Percentiles rank a stretch among this genome's conserved stretches.
Conservation (phyloP, 495 filamentous ascomycete species). For the Chaetomium cochliodes region DNA sequence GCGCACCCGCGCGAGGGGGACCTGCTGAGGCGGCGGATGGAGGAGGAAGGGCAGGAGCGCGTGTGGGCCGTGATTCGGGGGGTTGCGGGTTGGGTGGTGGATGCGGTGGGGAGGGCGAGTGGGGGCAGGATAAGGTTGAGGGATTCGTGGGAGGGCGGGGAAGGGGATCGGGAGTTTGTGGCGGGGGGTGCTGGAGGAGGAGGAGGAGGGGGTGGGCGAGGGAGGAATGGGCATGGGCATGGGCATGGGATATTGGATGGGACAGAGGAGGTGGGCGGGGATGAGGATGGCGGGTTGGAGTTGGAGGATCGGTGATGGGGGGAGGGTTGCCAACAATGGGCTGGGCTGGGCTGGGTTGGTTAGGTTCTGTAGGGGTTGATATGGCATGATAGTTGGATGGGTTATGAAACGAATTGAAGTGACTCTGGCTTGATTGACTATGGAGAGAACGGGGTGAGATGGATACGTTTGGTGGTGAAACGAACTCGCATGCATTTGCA, state of each 20-base stretch:
- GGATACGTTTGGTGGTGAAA: neutral
- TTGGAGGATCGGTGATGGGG: conserved; percentile 46
- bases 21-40: conserved; percentile 36
- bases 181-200: conserved; percentile 20
- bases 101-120: conserved; percentile 47
- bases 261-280: conserved; percentile 55
- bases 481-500: neutral
- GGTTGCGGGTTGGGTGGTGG: conserved; percentile 56
- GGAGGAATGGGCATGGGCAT: conserved; percentile 47
- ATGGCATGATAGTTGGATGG: neutral
- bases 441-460: neutral
- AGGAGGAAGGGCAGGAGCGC: conserved; percentile 58
- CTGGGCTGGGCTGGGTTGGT: no score
- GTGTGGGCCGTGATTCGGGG: conserved; percentile 65
- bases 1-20: conserved; percentile 50
- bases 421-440: neutral
- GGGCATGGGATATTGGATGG: conserved; percentile 58
- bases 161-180: neutral
- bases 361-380: neutral
- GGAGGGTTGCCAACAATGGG: no score
- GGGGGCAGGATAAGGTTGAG: conserved; percentile 52
- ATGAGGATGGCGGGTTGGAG: conserved; percentile 59
- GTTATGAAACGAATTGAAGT: neutral
- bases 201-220: conserved; percentile 57
- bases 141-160: conserved; percentile 35